Evolutionary conservation across 2,329 filamentous ascomycete genomes (phyloP), one percentile per base, ranked within the genome.

Genomic region (Alternaria rosae): DNA sequence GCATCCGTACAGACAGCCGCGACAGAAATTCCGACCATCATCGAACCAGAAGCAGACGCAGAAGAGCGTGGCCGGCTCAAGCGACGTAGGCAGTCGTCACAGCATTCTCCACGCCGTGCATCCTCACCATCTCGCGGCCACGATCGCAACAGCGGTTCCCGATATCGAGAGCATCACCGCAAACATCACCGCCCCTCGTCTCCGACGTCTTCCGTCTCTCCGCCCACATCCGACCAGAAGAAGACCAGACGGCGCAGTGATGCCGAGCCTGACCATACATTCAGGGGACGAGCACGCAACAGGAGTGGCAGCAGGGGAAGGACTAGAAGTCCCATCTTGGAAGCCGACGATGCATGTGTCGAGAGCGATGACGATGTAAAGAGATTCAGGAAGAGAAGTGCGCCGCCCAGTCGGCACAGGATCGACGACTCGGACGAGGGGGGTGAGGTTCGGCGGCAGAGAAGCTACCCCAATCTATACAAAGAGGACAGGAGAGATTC

Each of bases 1-100:
- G 26, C 25, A 17, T 13, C 35, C 53, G 41, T 28, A 20, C 38
- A 47, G 21, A 81, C 73, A 20, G 83, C 83, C 47, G 72, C 79
- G 8, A 81, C 79, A 17, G 76, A 79, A 26, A 77, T 78, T 12
- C 75, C 74, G 41, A 83, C 76, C 26, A 75, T 82, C 30, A 74
- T 73, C 43, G 73, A 78, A 62, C 82, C 84, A 63, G 78, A 69
- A 15, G 59, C 52, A 48, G 70, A 72, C 25, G 61, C 64, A 30
- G 67, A 76, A 56, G 72, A 75, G 35, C 73, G 75, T n/a, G 75
- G 75, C 26, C 74, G 75, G 32, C 69, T 76, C 23, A 77, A 78
- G 58, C 70, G 74, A 54, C 70, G 75, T 47, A 68, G 74, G 9
- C 64, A 67, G 48, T 72, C 72, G 23, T 76, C 74, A 15, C 69